A percentile compares a stretch with the other conserved stretches of the same genome.
Conservation (phyloP, 768 basidiomycete genomes). For the Asterophora parasitica region DNA sequence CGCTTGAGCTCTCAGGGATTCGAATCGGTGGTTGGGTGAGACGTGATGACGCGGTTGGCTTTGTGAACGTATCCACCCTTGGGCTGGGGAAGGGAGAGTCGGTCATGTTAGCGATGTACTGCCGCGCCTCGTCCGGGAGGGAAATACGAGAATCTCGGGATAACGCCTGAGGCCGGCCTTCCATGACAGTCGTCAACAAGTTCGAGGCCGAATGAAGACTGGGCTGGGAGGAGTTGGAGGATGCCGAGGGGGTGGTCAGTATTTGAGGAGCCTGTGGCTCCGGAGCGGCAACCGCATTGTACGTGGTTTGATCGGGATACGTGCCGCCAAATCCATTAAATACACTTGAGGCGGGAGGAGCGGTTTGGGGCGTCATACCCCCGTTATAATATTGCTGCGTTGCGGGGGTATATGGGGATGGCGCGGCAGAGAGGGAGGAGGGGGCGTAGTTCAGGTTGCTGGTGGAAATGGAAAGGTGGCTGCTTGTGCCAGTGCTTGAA, state of each 20-base stretch:
- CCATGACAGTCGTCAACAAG: slow-evolving; percentile 29
- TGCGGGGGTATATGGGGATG: slow-evolving; percentile 8
- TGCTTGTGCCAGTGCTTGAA: slow-evolving; percentile 18
- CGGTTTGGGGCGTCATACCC: slow-evolving; percentile 17
- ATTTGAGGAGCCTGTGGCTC: slow-evolving; percentile 15
- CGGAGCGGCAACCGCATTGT: slow-evolving; percentile 7
- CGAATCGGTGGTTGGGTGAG: slow-evolving; percentile 4
- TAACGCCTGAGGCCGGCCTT: slow-evolving; percentile 28
- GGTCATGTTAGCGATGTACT: slow-evolving; percentile 63
- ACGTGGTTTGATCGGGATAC: slow-evolving; percentile 8
- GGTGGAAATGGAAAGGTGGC: slow-evolving; percentile 14
- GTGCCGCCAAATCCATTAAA: slow-evolving; percentile 12
- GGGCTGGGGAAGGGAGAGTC: slow-evolving; percentile 63
- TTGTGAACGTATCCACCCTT: slow-evolving; percentile 33
- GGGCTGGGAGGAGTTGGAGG: slow-evolving; percentile 17
- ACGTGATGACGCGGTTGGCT: slow-evolving; percentile 13
- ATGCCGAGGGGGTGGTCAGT: slow-evolving; percentile 17
- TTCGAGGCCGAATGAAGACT: slow-evolving; percentile 16
- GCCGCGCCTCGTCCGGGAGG: slow-evolving; percentile 72
- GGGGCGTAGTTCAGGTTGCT: neutral
- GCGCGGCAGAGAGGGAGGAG: neutral
- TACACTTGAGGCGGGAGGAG: slow-evolving; percentile 5
- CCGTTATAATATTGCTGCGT: slow-evolving; percentile 9
- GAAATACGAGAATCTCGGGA: slow-evolving; percentile 68
- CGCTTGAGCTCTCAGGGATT: slow-evolving; percentile 1